Evolutionary conservation across 148 eudicot species (phyloP), one percentile per base, ranked within the genome.

Genomic region (Rhododendron ovatum): DNA sequence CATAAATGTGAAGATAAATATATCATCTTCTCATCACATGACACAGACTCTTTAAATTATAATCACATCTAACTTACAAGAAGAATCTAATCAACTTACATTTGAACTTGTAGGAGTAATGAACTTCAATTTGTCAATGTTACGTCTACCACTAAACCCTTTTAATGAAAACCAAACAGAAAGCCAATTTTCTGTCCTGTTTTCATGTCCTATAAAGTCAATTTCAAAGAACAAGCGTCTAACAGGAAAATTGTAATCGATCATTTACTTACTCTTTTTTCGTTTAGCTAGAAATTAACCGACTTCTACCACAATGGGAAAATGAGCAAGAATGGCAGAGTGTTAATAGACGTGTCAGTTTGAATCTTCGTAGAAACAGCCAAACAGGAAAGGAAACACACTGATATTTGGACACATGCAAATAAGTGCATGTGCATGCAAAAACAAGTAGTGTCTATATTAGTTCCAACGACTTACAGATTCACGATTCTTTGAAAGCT

Each of bases 401-500:
- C 3, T 50, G 12, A 50, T 24, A 50, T 28, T 41, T 15, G 17
- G 50, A 53, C 43, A 51, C n/a, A 11, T 33, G n/a, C 59, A 81
- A 24, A 53, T 43, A 30, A 28, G 18, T 10, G 13, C 18, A 35
- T 13, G 30, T 33, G 33, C 65, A 81, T 33, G 43, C 57, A 80
- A 41, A 78, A 48, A 45, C 12, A n/a, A 18, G 51, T 45, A 5
- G 18, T 4, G 17, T 81, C 4, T 59, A 39, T 24, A 18, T 63
- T 26, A n/a, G 77, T 45, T 83, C 57, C 33, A 4, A 8, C 18
- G 20, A 69, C 94, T 92, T 88, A 96, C 99, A 75, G 88, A 84
- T 84, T 93, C 93, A 89, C 86, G 90, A 61, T 91, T 89, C 89
- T 89, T 94, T 53, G 96, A 85, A 86, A 88, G 84, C 79, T 91